Base-by-base conservation (phyloP, 768 basidiomycete genomes). In the Lactarius sp. region DNA sequence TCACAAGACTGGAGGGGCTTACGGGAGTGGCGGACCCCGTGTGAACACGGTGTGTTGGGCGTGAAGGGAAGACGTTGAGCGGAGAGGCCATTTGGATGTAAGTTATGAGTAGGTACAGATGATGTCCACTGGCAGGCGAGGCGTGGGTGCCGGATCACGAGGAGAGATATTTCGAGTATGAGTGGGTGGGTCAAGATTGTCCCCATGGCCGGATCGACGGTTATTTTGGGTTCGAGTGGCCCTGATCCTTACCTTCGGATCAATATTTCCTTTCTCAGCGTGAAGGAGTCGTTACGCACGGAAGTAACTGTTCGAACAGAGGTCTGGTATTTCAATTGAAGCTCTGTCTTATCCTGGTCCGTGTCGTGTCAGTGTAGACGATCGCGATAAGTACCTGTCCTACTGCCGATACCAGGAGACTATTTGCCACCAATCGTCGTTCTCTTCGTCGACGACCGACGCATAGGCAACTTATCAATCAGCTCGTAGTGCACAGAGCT, bases 161-260 rank as follows among this genome's bases (percentile, higher is more conserved):
- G 41, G 41, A 41, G 41, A 27, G 27, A 27, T 27, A 27, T 27
- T 27, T 27, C 27, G 27, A 27, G 27, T 27, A 27, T 27, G 27
- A 27, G 27, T 27, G 27, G 27, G 27, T 27, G 27, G 27, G 27
- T 27, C 2, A 27, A 27, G 27, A 44, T 22, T 13, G 20, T 8
- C 31, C 20, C 31, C 46, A 57, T 49, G 58, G 36, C 60, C 52
- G 20, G 60, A 56, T 61, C 60, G 54, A 61, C 60, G 60, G 52
- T 33, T 41, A 54, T 53, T 53, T 54, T 22, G 36, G 46, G 46
- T 46, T 46, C 18, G 16, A 27, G 27, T 18, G 20, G 60, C 44
- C 60, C 60, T 61, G 60, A 55, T 31, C 60, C 60, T 31, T 31
- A 9, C 18, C 2, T 16, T 12, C 27, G 60, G 60, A 6, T 6